Evolutionary conservation across 345 rosid genomes (phyloP), one percentile per base, ranked within the genome.

Genomic region (Salix viminalis): DNA sequence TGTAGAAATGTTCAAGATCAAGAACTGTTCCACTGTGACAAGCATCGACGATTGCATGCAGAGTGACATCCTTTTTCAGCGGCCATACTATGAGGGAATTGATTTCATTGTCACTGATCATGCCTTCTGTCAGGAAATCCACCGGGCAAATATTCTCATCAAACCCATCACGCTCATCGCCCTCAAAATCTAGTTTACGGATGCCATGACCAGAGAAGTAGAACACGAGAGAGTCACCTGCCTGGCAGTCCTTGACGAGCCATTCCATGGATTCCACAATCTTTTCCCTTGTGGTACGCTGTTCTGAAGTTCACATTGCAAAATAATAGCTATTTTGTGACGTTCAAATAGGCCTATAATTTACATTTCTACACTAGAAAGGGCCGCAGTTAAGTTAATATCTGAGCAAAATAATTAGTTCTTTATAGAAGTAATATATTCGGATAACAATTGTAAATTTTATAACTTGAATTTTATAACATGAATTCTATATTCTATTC

Each of bases 21-120:
- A 90, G 89, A 39, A 89, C 76, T n/a, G 94, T 90, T 60, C 92
- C 92, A 56, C 94, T 90, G 56, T 89, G 92, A 70, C 94, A 90
- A 67, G 92, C 86, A 79, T 90, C 92, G 32, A 90, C 80, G n/a
- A 90, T 82, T 68, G 92, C 90, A 64, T 89, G 91, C 70, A 90
- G 92, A 18, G 78, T 87, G 34, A 89, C 91, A 24, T 87, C 91
- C 5, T 46, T 4, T 2, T 32, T 69, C 16, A 90, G 86, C 0
- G 91, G 92, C 75, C 76, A 46, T 6, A 90, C 92, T 6, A 90
- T 84, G 72, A 72, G 46, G 18, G 83, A 23, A 71, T 90, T 85
- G 2, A 90, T 87, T 12, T 89, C 78, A 30, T 86, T 83, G 46
- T 87, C 92, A 0, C 77, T 28, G 41, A 90, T 89, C 84, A 85